Conservation (phyloP, 176 grass and related monocot genomes). For the Eragrostis nindensis region DNA sequence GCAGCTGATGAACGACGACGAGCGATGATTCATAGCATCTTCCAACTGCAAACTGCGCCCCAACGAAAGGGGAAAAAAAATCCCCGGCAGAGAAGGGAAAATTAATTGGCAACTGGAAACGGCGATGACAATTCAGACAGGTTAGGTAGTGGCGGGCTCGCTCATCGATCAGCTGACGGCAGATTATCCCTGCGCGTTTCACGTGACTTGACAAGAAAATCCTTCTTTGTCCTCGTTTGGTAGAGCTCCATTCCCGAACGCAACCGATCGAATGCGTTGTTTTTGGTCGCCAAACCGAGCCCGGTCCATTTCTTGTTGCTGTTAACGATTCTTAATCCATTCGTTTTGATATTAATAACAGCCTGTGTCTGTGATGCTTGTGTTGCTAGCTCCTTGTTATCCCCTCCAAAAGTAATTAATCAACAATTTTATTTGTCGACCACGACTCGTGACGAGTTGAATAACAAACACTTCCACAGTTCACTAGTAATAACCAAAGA, state of each 20-base stretch:
- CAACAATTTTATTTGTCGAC: neutral
- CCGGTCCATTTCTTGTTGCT: neutral
- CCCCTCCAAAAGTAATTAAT: neutral
- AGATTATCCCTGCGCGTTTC: constrained; percentile 28
- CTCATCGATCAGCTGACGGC: neutral
- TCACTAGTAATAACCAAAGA: neutral
- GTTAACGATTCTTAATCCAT: neutral
- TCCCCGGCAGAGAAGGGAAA: no score
- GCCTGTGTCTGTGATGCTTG: neutral
- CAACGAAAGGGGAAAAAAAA: neutral
- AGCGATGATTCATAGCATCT: neutral
- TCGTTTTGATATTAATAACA: neutral
- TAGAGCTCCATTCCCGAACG: constrained; percentile 42
- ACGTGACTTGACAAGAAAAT: constrained; percentile 40
- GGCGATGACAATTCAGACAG: neutral
- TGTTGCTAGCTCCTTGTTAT: constrained; percentile 22
- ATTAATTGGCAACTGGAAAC: neutral
- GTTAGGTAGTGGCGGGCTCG: constrained; percentile 28
- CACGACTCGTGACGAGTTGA: neutral
- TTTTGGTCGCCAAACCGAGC: neutral
- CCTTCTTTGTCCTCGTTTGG: constrained; percentile 26
- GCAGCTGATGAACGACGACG: neutral
- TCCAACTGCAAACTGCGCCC: constrained; percentile 1
- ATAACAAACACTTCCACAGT: neutral
- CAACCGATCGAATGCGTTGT: neutral